Conservation (phyloP, 768 basidiomycete species). For the Psilocybe subaeruginosa region DNA sequence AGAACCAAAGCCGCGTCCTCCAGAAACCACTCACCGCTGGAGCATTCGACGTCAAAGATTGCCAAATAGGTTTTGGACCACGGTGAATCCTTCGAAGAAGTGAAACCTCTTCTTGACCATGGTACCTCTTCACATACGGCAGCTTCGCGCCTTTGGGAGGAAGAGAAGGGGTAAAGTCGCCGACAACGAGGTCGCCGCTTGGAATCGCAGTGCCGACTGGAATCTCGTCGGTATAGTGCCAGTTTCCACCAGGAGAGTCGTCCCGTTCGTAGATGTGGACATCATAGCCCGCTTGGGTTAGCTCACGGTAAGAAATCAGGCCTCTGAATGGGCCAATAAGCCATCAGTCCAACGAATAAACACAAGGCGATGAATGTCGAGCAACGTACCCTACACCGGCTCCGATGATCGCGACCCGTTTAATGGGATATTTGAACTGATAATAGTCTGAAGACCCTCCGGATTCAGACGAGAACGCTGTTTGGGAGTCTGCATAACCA, state of each 20-base stretch:
- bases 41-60: constrained; percentile 34
- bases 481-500: constrained; percentile 3
- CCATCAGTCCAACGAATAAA: background rate
- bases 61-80: constrained; percentile 41
- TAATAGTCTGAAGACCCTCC: constrained; percentile 23
- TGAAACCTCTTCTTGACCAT: constrained; percentile 21
- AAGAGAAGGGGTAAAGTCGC: constrained; percentile 38
- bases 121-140: constrained; percentile 31
- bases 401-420: constrained; percentile 41
- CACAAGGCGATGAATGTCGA: background rate
- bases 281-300: constrained; percentile 35
- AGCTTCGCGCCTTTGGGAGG: constrained; percentile 33
- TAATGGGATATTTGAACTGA: constrained; percentile 39
- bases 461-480: constrained; percentile 2
- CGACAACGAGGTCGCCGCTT: constrained; percentile 30
- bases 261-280: constrained; percentile 43
- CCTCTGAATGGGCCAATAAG: constrained; percentile 27
- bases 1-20: background rate
- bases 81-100: constrained; percentile 32
- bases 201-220: constrained; percentile 39
- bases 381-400: constrained; percentile 40
- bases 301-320: constrained; percentile 37
- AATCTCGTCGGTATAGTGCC: constrained; percentile 44
- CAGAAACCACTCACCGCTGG: constrained; percentile 28
- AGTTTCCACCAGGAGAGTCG: constrained; percentile 39